Percentiles rank a stretch among this genome's conserved stretches.
phyloP scores from a whole-genome alignment of 495 filamentous ascomycete genomes.

The Hyphodiscus hymeniophilus region DNA sequence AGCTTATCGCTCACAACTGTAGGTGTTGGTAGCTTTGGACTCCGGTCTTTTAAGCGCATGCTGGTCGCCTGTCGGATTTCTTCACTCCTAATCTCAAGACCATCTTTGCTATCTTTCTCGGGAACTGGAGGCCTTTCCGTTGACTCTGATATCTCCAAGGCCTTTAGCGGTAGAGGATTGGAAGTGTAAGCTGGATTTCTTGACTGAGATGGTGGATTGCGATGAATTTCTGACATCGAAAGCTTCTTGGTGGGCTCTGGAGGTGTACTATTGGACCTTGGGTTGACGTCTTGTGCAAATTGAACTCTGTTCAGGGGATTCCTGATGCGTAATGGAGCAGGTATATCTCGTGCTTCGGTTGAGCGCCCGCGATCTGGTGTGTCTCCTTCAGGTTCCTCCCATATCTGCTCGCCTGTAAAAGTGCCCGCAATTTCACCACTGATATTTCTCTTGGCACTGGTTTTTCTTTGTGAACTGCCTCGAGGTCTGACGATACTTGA shows the following conservation, averaged over 20 bases:
- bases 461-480: constrained; percentile 9
- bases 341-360: constrained; percentile 31
- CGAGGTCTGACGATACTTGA: neutral
- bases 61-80: constrained; percentile 88
- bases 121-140: constrained; percentile 4
- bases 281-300: constrained; percentile 27
- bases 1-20: constrained; percentile 77
- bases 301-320: constrained; percentile 50
- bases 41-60: constrained; percentile 77
- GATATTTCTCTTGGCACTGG: constrained; percentile 42
- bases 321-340: constrained; percentile 44
- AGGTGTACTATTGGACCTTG: constrained; percentile 37
- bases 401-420: constrained; percentile 74
- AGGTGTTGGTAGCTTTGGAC: constrained; percentile 74
- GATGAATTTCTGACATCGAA: constrained; percentile 64
- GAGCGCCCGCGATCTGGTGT: constrained; percentile 12
- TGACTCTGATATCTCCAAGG: neutral
- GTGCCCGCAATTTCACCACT: constrained; percentile 49
- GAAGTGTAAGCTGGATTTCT: constrained; percentile 63
- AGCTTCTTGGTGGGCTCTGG: constrained; percentile 42
- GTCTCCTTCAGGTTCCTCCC: constrained; percentile 64
- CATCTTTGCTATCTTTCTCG: constrained; percentile 53
- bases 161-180: constrained; percentile 40
- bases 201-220: constrained; percentile 68
- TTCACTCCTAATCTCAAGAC: constrained; percentile 72